phyloP scores from a whole-genome alignment of 331 rosid species.

The Quercus tomentella region DNA sequence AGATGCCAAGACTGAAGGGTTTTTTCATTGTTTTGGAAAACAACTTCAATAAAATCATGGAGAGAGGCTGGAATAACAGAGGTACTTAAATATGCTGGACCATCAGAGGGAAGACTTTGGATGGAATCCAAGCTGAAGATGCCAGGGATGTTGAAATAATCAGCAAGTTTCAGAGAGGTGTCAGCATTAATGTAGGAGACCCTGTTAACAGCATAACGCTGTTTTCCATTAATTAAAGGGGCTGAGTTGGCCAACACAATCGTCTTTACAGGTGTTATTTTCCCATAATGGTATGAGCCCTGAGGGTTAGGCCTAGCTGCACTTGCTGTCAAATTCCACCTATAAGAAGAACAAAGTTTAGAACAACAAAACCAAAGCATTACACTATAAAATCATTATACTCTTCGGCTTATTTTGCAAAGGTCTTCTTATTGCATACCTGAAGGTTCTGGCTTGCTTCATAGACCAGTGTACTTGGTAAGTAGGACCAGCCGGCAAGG shows the following conservation, averaged over 20 bases:
- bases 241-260: constrained; percentile 74
- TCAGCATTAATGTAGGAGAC: constrained; percentile 75
- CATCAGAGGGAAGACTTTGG: constrained; percentile 52
- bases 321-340: constrained; percentile 98
- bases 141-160: constrained; percentile 86
- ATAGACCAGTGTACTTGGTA: constrained; percentile 65
- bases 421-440: constrained; percentile 27
- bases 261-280: constrained; percentile 52
- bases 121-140: constrained; percentile 53
- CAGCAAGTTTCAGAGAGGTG: constrained; percentile 97
- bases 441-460: constrained; percentile 86
- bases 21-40: constrained; percentile 84
- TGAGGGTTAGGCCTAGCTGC: constrained; percentile 99
- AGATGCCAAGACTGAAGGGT: constrained; percentile 86
- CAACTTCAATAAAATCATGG: constrained; percentile 88
- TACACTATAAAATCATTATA: not conserved
- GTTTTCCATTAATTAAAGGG: constrained; percentile 73
- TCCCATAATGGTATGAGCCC: constrained; percentile 95
- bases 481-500: constrained; percentile 67
- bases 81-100: constrained; percentile 53
- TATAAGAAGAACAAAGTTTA: constrained; percentile 29
- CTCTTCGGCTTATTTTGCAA: not conserved
- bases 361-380: constrained; percentile 6
- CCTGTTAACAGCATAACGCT: constrained; percentile 70
- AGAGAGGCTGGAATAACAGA: constrained; percentile 54